Conservation (phyloP, 768 basidiomycete species). For the Sporobolomyces roseus region DNA sequence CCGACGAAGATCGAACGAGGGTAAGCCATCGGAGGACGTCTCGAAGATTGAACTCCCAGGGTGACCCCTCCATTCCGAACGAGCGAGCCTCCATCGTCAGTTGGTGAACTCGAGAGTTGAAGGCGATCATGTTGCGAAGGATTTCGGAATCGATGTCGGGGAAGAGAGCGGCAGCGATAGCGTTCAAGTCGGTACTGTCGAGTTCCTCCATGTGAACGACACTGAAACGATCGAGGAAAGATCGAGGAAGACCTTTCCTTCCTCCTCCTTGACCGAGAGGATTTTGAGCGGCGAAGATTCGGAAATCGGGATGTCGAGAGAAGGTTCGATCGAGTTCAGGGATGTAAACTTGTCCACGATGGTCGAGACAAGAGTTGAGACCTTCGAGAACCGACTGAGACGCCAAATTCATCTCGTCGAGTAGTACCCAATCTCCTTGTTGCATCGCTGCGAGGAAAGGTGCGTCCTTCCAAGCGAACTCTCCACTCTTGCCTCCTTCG, state of each 20-base stretch:
- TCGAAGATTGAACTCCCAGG: slow-evolving; percentile 98
- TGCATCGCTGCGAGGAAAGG: slow-evolving; percentile 91
- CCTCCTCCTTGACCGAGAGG: slow-evolving; percentile 94
- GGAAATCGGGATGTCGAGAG: slow-evolving; percentile 81
- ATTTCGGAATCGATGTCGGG: slow-evolving; percentile 58
- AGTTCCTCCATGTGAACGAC: slow-evolving; percentile 91
- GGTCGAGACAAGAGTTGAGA: slow-evolving; percentile 90
- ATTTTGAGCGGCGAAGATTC: slow-evolving; percentile 97
- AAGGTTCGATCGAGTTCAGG: slow-evolving; percentile 91
- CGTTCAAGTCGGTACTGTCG: slow-evolving; percentile 66
- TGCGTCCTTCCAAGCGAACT: slow-evolving; percentile 96
- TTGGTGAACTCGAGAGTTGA: slow-evolving; percentile 67
- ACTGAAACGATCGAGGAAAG: slow-evolving; percentile 97
- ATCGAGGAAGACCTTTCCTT: slow-evolving; percentile 92
- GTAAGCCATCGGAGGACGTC: slow-evolving; percentile 86
- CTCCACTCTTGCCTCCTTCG: slow-evolving; percentile 81
- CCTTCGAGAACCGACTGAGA: slow-evolving; percentile 96
- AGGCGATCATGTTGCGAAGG: slow-evolving; percentile 72
- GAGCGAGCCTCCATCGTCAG: slow-evolving; percentile 61
- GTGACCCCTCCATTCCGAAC: slow-evolving; percentile 56
- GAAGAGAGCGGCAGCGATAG: slow-evolving; percentile 72
- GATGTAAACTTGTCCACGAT: slow-evolving; percentile 88
- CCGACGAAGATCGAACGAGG: slow-evolving; percentile 48
- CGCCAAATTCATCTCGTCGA: slow-evolving; percentile 98
- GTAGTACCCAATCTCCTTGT: slow-evolving; percentile 92